Percentiles rank a stretch among this genome's conserved stretches.
Conservation (phyloP, 208 protist genomes). For the Crithidia brevicula region DNA sequence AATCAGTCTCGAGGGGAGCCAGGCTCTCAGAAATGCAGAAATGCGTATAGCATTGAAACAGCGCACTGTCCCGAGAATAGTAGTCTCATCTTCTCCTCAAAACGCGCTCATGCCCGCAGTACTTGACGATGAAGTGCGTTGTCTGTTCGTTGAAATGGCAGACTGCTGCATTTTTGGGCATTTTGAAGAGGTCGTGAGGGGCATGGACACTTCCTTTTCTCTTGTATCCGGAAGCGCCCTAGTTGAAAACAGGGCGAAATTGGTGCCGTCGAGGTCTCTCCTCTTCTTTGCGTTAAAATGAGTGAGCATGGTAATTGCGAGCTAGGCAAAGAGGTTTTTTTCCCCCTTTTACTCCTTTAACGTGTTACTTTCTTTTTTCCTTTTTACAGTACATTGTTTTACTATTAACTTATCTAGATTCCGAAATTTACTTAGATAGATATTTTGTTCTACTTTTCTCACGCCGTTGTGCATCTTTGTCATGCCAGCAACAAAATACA, state of each 20-base stretch:
- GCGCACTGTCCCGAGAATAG: neutral
- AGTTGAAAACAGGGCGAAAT: too few relatives aligned
- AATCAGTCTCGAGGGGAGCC: neutral
- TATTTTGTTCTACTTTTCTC: neutral
- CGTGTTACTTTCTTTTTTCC: conserved; percentile 3
- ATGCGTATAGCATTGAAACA: conserved; percentile 15
- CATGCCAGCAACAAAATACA: neutral
- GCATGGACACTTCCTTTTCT: too few relatives aligned
- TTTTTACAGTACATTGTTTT: neutral
- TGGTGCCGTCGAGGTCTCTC: too few relatives aligned
- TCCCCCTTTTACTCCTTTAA: neutral
- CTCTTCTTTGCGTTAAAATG: too few relatives aligned
- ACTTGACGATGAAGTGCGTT: neutral
- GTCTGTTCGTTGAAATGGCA: neutral
- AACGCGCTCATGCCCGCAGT: neutral
- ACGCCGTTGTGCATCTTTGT: neutral
- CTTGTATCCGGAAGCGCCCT: too few relatives aligned
- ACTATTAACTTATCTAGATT: too few relatives aligned
- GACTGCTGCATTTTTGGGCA: neutral
- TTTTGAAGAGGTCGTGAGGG: too few relatives aligned
- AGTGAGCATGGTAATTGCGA: too few relatives aligned
- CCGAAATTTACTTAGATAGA: neutral
- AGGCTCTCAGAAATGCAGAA: neutral
- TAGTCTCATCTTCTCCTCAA: neutral
- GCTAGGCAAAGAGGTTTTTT: too few relatives aligned